Evolutionary conservation across 2,329 filamentous ascomycete genomes (phyloP), one percentile per base, ranked within the genome.

Genomic region (Aspergillus pseudonomiae): DNA sequence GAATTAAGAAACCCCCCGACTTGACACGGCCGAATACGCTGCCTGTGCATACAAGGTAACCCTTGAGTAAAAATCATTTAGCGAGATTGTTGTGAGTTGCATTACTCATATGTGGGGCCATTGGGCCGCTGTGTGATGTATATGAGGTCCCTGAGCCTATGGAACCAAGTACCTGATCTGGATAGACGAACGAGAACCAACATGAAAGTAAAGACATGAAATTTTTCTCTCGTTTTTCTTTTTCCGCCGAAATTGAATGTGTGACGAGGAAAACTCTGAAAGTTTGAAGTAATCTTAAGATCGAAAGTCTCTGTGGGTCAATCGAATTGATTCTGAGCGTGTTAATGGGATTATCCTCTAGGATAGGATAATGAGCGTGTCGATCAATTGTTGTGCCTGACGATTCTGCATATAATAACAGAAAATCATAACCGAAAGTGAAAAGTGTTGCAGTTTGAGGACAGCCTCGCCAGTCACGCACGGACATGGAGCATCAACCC

Each of bases 401-500:
- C 52, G 32, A 41, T 55, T 55, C 52, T 26, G 32, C 52, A 39
- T 19, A 24, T 12, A 58, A 57, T n/a, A 45, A 58, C 19, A 62
- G 48, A 43, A 34, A 54, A 21, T 48, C 34, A 58, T 60, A 61
- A 16, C 11, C 24, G 28, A 63, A 52, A 62, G 48, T 26, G 60
- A 65, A 32, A 50, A 57, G 59, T 30, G 45, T 55, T 30, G 46
- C 55, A 39, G 32, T 41, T 45, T 53, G 39, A 41, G 26, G 24
- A 36, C 32, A 32, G n/a, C 46, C 55, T 63, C 56, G 46, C 45
- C 52, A 63, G 61, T 57, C 61, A 63, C 60, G 63, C 60, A 62
- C 60, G 57, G 60, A 62, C 60, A 60, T 55, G 61, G 61, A 52
- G 53, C 28, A 52, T 34, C 41, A 59, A 60, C 50, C 60, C 63